Conservation (phyloP, 1,284 basidiomycete genomes). For the Papiliotrema flavescens region DNA sequence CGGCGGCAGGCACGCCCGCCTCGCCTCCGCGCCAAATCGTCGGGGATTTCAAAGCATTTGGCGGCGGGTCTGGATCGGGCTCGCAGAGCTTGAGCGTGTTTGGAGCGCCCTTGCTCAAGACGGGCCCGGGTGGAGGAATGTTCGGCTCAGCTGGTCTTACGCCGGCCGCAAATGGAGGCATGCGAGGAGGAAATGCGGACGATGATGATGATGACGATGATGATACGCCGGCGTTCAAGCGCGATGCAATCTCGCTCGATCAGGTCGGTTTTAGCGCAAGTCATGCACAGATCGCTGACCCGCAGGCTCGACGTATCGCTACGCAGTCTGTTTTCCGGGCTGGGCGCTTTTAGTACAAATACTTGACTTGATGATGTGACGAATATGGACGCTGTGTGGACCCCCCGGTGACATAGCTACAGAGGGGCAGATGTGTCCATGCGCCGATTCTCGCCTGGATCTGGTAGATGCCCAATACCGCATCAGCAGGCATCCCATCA, state of each 20-base stretch:
- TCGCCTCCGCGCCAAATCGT: conserved; percentile 76
- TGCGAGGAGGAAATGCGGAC: conserved; percentile 56
- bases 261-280: conserved; percentile 58
- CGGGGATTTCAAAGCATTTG: conserved; percentile 83
- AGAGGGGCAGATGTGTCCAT: too few relatives aligned
- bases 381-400: not conserved
- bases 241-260: conserved; percentile 79
- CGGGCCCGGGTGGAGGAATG: conserved; percentile 49
- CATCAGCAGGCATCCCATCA: too few relatives aligned
- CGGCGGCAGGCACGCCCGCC: conserved; percentile 16
- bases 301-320: conserved; percentile 51
- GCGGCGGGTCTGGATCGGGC: conserved; percentile 31
- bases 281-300: not conserved
- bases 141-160: conserved; percentile 39
- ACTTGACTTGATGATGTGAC: not conserved
- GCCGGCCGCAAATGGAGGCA: conserved; percentile 30
- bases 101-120: conserved; percentile 41
- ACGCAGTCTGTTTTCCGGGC: conserved; percentile 53
- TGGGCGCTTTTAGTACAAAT: conserved; percentile 22
- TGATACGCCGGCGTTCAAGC: conserved; percentile 59
- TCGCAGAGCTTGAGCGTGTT: conserved; percentile 45
- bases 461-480: too few relatives aligned
- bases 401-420: too few relatives aligned
- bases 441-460: too few relatives aligned
- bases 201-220: conserved; percentile 52